phyloP scores from a whole-genome alignment of 2,329 filamentous ascomycete genomes.

The Pyrenophora seminiperda region DNA sequence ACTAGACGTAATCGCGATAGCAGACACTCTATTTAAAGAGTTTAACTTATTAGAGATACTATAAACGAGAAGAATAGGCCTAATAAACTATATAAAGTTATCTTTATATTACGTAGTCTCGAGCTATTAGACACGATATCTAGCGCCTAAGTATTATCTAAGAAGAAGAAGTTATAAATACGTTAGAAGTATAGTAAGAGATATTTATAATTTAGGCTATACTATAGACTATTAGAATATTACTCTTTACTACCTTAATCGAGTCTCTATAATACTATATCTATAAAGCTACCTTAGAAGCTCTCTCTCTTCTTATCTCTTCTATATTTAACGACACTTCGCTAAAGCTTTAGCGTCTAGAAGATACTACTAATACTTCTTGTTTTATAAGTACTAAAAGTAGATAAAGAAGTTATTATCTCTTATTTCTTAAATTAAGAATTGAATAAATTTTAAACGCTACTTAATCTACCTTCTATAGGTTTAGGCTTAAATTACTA shows the following conservation, averaged over 20 bases:
- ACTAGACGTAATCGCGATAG: slow-evolving; percentile 7
- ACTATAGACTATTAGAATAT: not conserved
- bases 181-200: not conserved
- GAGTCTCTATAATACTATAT: too few relatives aligned
- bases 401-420: not conserved
- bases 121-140: not conserved
- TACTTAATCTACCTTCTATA: not conserved
- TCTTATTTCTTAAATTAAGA: not conserved
- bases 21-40: not conserved
- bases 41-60: not conserved
- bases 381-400: not conserved
- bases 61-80: slow-evolving; percentile 3
- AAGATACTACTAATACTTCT: not conserved
- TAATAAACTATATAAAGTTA: not conserved
- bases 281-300: too few relatives aligned
- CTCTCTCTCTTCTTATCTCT: not conserved
- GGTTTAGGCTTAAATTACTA: not conserved
- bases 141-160: not conserved
- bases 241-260: not conserved
- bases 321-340: not conserved
- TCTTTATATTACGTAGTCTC: not conserved
- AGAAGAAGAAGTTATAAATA: not conserved
- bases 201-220: not conserved
- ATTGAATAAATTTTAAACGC: not conserved
- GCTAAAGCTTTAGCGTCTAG: not conserved